Percentiles rank a stretch among this genome's conserved stretches.
Conservation (phyloP, 169 alveolate species). For the Eimeria maxima region DNA sequence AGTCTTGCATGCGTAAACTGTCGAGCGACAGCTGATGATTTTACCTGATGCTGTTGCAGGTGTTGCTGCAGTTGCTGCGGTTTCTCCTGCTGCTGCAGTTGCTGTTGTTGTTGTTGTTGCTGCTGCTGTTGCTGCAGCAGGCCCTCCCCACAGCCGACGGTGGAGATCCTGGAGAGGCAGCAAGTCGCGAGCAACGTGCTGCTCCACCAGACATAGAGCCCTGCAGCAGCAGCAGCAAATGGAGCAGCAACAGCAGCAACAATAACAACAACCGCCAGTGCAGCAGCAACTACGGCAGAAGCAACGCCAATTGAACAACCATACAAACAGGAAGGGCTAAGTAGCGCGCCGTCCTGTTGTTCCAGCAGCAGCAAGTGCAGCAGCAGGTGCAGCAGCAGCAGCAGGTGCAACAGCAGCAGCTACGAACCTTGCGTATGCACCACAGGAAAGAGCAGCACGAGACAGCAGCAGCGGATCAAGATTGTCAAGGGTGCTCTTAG, state of each 20-base stretch:
- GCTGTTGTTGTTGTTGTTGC: neutral
- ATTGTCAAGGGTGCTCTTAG: slow-evolving; percentile 3
- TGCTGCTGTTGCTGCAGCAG: slow-evolving; percentile 13
- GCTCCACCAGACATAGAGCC: slow-evolving; percentile 28
- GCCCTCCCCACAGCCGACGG: slow-evolving; percentile 28
- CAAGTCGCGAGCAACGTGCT: slow-evolving; percentile 22
- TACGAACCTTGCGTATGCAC: slow-evolving; percentile 48
- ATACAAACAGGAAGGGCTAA: neutral
- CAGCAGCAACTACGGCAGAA: slow-evolving; percentile 8
- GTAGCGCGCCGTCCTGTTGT: no score
- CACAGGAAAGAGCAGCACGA: slow-evolving; percentile 79
- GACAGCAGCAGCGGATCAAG: slow-evolving; percentile 79
- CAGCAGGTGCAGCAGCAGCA: no score
- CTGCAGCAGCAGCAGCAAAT: slow-evolving; percentile 64
- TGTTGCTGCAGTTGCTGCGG: no score
- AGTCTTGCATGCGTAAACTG: neutral
- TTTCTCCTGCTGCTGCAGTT: no score
- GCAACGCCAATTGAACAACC: neutral
- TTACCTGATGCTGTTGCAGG: neutral
- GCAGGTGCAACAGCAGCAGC: no score
- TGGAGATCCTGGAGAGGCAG: slow-evolving; percentile 51
- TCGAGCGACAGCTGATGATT: no score
- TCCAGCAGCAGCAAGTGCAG: slow-evolving; percentile 31
- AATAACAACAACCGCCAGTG: neutral
- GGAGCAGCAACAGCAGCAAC: slow-evolving; percentile 2